phyloP scores from a whole-genome alignment of 176 grass and related monocot species.

The Triticum timopheevii region DNA sequence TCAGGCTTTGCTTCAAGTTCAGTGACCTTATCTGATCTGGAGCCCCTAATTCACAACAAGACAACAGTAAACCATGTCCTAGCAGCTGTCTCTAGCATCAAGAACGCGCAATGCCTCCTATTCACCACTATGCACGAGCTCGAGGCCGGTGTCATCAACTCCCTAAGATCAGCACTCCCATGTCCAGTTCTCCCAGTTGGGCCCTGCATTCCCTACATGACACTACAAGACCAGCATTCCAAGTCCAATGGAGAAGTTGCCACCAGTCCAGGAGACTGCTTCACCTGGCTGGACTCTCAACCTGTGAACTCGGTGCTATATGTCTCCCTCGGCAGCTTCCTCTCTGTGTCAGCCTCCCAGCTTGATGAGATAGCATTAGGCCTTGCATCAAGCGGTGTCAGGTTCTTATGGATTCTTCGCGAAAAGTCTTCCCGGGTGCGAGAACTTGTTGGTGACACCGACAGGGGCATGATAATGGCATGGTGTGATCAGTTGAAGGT shows the following conservation, averaged over 20 bases:
- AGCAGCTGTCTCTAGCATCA: slow-evolving; percentile 12
- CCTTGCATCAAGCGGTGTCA: slow-evolving; percentile 35
- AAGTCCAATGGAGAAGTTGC: slow-evolving; percentile 1
- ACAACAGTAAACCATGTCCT: slow-evolving; percentile 20
- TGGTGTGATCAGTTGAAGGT: slow-evolving; percentile 56
- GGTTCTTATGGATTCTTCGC: slow-evolving; percentile 55
- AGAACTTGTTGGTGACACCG: slow-evolving; percentile 15
- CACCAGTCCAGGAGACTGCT: slow-evolving; percentile 21
- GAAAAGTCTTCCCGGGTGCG: slow-evolving; percentile 12
- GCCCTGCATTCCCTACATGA: slow-evolving; percentile 41
- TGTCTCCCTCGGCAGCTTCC: slow-evolving; percentile 62
- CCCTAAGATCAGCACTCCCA: slow-evolving; percentile 16
- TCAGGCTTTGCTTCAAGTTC: slow-evolving; percentile 16
- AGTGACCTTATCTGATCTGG: slow-evolving; percentile 41
- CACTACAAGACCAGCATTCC: not conserved
- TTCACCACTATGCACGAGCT: slow-evolving; percentile 57
- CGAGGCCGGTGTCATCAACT: slow-evolving; percentile 41
- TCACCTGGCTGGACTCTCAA: slow-evolving; percentile 50
- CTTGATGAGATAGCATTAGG: slow-evolving; percentile 47
- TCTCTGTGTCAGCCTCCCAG: slow-evolving; percentile 41
- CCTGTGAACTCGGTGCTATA: slow-evolving; percentile 49
- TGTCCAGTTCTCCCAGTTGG: slow-evolving; percentile 46
- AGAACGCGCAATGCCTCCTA: slow-evolving; percentile 43
- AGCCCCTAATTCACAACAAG: slow-evolving; percentile 31
- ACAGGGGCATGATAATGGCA: slow-evolving; percentile 40